Conservation (phyloP, 331 rosid species). For the Acacia pycnantha region DNA sequence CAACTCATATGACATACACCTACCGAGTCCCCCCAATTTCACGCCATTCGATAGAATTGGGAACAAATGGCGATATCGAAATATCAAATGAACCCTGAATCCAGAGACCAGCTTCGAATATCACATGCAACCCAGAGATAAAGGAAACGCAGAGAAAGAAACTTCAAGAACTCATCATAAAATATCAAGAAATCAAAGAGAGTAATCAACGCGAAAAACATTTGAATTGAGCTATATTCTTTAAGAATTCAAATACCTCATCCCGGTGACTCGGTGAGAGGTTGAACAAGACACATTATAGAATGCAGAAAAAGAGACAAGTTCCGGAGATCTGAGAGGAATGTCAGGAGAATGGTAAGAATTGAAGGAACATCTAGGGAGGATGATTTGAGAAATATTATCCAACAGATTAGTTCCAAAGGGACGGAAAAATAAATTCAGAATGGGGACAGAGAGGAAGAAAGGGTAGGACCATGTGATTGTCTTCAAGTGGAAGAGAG, state of each 20-base stretch:
- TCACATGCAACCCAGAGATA: not conserved
- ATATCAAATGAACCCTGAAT: slow-evolving; percentile 20
- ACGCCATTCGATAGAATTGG: slow-evolving; percentile 42
- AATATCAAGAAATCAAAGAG: not conserved
- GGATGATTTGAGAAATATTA: slow-evolving; percentile 29
- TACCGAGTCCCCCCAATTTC: slow-evolving; percentile 44
- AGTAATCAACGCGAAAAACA: not conserved
- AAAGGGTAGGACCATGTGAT: slow-evolving; percentile 43
- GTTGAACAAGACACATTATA: not conserved
- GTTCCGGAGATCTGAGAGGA: slow-evolving; percentile 46
- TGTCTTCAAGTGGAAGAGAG: slow-evolving; percentile 12
- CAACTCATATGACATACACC: slow-evolving; percentile 47
- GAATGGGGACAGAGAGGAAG: slow-evolving; percentile 10
- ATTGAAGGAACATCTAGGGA: slow-evolving; percentile 31
- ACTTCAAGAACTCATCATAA: not conserved
- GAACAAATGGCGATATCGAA: slow-evolving; percentile 12
- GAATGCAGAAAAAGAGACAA: slow-evolving; percentile 23
- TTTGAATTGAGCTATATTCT: not conserved
- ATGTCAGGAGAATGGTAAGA: slow-evolving; percentile 44
- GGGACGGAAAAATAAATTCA: not conserved
- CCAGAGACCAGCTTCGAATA: slow-evolving; percentile 34
- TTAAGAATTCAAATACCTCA: not conserved
- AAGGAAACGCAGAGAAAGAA: not conserved
- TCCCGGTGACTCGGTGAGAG: not conserved
- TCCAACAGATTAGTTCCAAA: slow-evolving; percentile 30